A percentile compares a stretch with the other conserved stretches of the same genome.
These are phyloP conservation scores for Mrakia hoshinonis DNA, from an alignment of 768 basidiomycete genomes.

Conservation along the genomic window DNA sequence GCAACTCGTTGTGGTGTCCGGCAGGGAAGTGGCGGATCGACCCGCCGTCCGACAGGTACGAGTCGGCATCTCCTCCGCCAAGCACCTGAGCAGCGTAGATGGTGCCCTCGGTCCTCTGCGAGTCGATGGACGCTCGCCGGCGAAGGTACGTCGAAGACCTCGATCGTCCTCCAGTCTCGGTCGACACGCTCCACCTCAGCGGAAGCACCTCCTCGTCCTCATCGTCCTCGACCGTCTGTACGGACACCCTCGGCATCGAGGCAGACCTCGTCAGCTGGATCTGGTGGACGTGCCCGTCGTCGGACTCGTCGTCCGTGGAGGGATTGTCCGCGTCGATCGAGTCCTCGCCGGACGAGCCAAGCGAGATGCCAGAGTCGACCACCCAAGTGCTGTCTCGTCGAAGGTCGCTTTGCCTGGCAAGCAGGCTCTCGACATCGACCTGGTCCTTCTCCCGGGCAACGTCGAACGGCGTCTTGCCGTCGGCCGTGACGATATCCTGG, in stretches of 20 bases:
- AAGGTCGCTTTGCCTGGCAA: conserved; percentile 17
- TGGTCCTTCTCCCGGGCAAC: conserved; percentile 42
- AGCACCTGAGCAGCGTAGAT: conserved; percentile 14
- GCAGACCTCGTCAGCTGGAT: background rate
- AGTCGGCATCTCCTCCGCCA: background rate
- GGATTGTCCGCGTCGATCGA: conserved; percentile 36
- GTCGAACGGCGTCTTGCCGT: conserved; percentile 42
- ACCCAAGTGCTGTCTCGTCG: background rate
- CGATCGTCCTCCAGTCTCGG: background rate
- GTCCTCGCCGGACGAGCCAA: conserved; percentile 12
- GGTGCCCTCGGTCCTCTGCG: conserved; percentile 19
- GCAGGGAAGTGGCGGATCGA: conserved; percentile 2
- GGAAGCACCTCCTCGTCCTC: conserved; percentile 5
- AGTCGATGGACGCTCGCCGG: conserved; percentile 16
- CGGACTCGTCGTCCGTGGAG: conserved; percentile 34
- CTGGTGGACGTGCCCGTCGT: conserved; percentile 10
- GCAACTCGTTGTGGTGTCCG: conserved; percentile 9
- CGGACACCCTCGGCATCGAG: background rate
- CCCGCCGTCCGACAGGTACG: conserved; percentile 15
- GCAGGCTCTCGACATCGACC: conserved; percentile 38
- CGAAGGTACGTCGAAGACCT: background rate
- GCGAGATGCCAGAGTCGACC: conserved; percentile 6
- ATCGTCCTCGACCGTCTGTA: conserved; percentile 9
- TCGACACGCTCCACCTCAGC: background rate
- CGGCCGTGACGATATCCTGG: conserved; percentile 38